These are phyloP conservation scores for Eimeria acervulina DNA, from an alignment of 169 alveolate genomes.

Conservation along the genomic window DNA sequence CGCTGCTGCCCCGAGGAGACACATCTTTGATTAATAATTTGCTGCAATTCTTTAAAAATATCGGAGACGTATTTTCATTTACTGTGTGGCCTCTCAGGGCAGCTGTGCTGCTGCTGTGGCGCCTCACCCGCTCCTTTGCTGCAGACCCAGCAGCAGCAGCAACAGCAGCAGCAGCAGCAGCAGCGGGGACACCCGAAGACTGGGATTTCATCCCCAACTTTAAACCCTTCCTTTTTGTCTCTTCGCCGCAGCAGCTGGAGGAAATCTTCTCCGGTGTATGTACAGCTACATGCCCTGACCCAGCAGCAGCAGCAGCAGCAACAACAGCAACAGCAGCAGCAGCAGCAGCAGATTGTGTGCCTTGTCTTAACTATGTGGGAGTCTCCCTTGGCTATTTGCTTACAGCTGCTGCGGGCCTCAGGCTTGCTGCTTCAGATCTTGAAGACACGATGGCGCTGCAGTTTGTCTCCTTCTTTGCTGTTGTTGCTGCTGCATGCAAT, in stretches of 20 bases:
- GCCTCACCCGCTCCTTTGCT: too few species aligned
- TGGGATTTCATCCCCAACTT: background rate
- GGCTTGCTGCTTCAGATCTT: constrained; percentile 77
- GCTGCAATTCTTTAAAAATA: too few species aligned
- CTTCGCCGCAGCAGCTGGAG: constrained; percentile 59
- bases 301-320: constrained; percentile 19
- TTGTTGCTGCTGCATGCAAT: constrained; percentile 54
- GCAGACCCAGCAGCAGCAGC: constrained; percentile 3
- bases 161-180: background rate
- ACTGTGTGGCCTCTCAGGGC: too few species aligned
- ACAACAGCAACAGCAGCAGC: constrained; percentile 10
- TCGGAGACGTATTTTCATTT: too few species aligned
- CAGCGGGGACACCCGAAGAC: background rate
- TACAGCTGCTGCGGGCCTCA: constrained; percentile 66
- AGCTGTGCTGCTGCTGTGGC: too few species aligned
- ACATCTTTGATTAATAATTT: too few species aligned
- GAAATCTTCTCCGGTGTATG: constrained; percentile 80
- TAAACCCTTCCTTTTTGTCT: background rate
- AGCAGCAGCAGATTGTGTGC: background rate
- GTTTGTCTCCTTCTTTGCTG: constrained; percentile 72
- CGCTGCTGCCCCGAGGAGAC: too few species aligned
- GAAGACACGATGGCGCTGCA: constrained; percentile 71
- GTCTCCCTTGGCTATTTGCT: constrained; percentile 59
- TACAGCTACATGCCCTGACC: constrained; percentile 12
- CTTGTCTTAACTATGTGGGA: constrained; percentile 73